These are phyloP conservation scores for Ophiosphaerella korrae DNA, from an alignment of 2,329 filamentous ascomycete species.

Conservation along the genomic window DNA sequence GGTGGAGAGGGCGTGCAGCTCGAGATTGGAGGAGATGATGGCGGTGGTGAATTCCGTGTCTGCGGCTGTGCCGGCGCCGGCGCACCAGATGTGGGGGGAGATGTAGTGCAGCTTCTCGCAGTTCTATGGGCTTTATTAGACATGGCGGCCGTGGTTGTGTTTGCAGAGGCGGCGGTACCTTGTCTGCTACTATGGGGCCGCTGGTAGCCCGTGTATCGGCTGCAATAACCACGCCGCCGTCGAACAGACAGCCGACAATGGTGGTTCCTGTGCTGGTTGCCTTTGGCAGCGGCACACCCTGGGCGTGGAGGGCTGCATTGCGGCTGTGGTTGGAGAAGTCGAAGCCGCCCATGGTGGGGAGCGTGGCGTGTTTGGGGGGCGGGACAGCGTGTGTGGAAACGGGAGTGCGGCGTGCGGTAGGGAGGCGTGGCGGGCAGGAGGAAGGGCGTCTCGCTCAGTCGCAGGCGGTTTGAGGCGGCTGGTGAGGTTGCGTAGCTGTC, in stretches of 20 bases:
- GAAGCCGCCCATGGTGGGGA: constrained; percentile 69
- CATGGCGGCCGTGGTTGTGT: background rate
- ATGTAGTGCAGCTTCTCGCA: constrained; percentile 99
- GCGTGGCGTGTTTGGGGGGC: background rate
- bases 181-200: constrained; percentile 98
- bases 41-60: constrained; percentile 99
- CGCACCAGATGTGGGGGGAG: constrained; percentile 98
- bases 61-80: constrained; percentile 93
- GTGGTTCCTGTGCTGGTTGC: constrained; percentile 98
- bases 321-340: constrained; percentile 99
- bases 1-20: constrained; percentile 94
- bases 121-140: constrained; percentile 63
- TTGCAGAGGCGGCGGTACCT: constrained; percentile 55
- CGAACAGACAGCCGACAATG: constrained; percentile 95
- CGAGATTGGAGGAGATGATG: constrained; percentile 97
- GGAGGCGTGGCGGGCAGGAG: background rate
- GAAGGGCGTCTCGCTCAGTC: no score
- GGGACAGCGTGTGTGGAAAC: background rate
- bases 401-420: background rate
- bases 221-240: constrained; percentile 97
- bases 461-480: background rate
- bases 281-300: constrained; percentile 92
- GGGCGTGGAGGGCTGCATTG: constrained; percentile 93
- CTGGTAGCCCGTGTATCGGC: constrained; percentile 97
- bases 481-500: constrained; percentile 24